These are phyloP conservation scores for Microcos paniculata DNA, from an alignment of 345 rosid species.

Conservation along the genomic window DNA sequence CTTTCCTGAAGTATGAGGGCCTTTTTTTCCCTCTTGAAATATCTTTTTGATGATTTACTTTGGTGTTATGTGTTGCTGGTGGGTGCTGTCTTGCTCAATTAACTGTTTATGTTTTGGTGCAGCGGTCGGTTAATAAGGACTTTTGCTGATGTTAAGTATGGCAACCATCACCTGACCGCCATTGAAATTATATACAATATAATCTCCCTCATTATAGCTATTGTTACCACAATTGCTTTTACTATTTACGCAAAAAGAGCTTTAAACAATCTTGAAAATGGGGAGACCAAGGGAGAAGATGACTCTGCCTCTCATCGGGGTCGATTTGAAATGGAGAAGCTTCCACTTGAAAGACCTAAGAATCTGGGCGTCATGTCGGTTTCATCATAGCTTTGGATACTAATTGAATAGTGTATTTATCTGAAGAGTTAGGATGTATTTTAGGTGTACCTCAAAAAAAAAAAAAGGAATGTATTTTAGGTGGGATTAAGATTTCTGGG, in stretches of 20 bases:
- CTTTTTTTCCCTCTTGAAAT: no score
- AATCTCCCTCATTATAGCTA: constrained; percentile 58
- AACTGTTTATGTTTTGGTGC: constrained; percentile 29
- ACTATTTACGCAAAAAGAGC: constrained; percentile 65
- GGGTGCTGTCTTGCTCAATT: background rate
- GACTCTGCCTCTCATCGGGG: constrained; percentile 18
- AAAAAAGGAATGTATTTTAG: background rate
- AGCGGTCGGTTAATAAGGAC: constrained; percentile 81
- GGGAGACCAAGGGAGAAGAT: constrained; percentile 33
- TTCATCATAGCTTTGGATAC: background rate
- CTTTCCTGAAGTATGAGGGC: background rate
- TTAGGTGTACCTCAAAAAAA: no score
- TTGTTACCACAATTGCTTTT: constrained; percentile 61
- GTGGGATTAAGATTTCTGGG: background rate
- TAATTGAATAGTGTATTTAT: background rate
- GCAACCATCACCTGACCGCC: constrained; percentile 54
- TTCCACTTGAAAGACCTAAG: constrained; percentile 27
- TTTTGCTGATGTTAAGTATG: constrained; percentile 61
- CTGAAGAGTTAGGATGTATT: background rate
- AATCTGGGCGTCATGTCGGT: background rate
- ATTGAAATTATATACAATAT: constrained; percentile 72
- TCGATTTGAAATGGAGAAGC: constrained; percentile 52
- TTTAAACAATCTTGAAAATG: constrained; percentile 48
- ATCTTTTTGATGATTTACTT: background rate
- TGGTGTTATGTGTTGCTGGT: background rate